Evolutionary conservation across 139 green algal species (phyloP).

Genomic region (Chlamydomonas sphaeroides): DNA sequence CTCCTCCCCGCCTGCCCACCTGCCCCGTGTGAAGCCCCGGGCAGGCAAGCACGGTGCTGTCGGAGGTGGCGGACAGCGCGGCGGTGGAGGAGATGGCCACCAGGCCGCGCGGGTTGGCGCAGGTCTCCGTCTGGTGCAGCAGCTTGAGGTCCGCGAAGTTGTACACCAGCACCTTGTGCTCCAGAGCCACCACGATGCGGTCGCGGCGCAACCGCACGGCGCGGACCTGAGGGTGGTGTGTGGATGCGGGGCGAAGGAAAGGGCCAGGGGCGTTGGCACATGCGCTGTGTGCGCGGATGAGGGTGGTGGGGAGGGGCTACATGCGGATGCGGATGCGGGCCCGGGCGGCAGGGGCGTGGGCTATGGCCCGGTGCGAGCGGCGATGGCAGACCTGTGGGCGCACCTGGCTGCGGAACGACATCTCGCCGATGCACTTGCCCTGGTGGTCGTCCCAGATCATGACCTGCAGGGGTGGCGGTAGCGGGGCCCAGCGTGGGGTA

Average conservation of each 20-base stretch:
- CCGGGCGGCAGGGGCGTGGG: too few relatives aligned
- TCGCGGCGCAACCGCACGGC: conserved; percentile 89
- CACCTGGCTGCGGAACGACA: conserved; percentile 91
- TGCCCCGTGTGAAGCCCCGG: conserved; percentile 91
- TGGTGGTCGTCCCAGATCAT: conserved; percentile 99
- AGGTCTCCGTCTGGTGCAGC: conserved; percentile 92
- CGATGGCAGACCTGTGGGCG: too few relatives aligned
- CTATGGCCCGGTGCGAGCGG: too few relatives aligned
- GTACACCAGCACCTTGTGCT: conserved; percentile 94
- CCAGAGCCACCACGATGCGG: conserved; percentile 92
- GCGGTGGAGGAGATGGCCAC: conserved; percentile 81
- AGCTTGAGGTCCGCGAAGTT: conserved; percentile 94
- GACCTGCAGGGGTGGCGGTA: too few relatives aligned
- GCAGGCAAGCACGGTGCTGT: conserved; percentile 91
- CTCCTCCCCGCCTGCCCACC: conserved; percentile 52
- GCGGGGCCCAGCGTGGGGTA: too few relatives aligned
- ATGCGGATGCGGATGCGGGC: too few relatives aligned
- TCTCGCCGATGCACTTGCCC: conserved; percentile 92
- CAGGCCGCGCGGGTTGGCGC: conserved; percentile 86
- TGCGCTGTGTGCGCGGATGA: background rate
- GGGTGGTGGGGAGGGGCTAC: background rate
- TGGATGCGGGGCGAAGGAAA: too few relatives aligned
- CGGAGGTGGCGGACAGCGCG: conserved; percentile 77
- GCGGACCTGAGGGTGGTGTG: too few relatives aligned
- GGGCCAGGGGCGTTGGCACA: too few relatives aligned